These are phyloP conservation scores for Pseudocercospora pini-densiflorae DNA, from an alignment of 2,329 filamentous ascomycete species.

Conservation along the genomic window DNA sequence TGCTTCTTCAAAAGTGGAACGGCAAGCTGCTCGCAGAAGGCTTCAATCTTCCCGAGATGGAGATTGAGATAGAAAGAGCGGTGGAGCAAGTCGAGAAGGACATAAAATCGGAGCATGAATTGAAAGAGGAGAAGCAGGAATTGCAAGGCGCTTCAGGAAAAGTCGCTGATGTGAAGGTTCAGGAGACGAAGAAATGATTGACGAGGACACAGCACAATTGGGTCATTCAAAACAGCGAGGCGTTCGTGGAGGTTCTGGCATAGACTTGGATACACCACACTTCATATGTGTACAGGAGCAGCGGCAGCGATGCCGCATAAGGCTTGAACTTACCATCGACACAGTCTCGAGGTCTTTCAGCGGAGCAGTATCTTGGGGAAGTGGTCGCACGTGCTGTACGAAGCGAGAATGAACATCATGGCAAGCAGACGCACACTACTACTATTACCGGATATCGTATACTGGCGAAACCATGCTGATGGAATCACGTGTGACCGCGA, in stretches of 20 bases:
- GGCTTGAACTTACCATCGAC: neutral
- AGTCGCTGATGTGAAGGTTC: neutral
- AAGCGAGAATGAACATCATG: neutral
- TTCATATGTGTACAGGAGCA: neutral
- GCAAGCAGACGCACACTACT: neutral
- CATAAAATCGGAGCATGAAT: constrained; percentile 40
- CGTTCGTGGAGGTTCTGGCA: neutral
- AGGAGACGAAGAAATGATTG: constrained; percentile 15
- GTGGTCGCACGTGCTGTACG: neutral
- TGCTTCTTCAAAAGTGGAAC: constrained; percentile 56
- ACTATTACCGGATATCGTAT: neutral
- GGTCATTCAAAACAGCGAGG: neutral
- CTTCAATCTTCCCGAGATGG: constrained; percentile 56
- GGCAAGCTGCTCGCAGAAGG: constrained; percentile 56
- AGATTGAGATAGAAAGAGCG: constrained; percentile 58
- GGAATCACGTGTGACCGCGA: neutral
- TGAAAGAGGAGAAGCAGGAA: constrained; percentile 22
- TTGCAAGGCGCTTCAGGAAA: constrained; percentile 11
- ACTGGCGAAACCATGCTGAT: neutral
- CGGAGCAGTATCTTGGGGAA: neutral
- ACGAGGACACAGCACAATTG: neutral
- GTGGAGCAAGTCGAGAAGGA: constrained; percentile 55
- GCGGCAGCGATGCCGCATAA: neutral
- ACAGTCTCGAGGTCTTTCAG: neutral
- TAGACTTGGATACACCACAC: neutral